phyloP scores from a whole-genome alignment of 164 flowering plant genomes.

The Tetrastigma voinierianum region DNA sequence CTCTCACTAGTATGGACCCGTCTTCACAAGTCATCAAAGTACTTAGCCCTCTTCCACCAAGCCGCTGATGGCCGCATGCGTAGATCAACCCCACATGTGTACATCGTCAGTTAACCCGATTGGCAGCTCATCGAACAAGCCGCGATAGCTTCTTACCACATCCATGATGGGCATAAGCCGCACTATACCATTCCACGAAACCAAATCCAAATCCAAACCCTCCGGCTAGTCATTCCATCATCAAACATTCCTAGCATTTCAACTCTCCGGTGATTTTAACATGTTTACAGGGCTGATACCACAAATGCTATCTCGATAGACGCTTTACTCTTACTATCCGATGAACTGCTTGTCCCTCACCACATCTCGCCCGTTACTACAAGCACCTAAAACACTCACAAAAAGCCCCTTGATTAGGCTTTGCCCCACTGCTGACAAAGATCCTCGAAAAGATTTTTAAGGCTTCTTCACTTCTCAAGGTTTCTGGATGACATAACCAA shows the following conservation, averaged over 20 bases:
- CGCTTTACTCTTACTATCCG: constrained; percentile 28
- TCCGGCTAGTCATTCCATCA: constrained; percentile 22
- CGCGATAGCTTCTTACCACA: constrained; percentile 31
- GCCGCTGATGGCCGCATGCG: constrained; percentile 38
- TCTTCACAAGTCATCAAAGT: constrained; percentile 25
- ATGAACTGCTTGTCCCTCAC: constrained; percentile 39
- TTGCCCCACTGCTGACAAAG: constrained; percentile 14
- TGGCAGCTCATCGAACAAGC: constrained; percentile 30
- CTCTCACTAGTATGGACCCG: constrained; percentile 25
- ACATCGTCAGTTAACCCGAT: constrained; percentile 23
- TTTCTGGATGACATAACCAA: constrained; percentile 26
- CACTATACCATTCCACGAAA: constrained; percentile 39
- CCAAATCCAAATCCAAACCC: too few relatives aligned
- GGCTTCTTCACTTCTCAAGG: constrained; percentile 29
- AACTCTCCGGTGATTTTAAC: constrained; percentile 45
- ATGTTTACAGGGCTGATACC: constrained; percentile 36
- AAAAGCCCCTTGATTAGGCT: constrained; percentile 33
- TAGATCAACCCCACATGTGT: constrained; percentile 35
- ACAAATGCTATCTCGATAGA: constrained; percentile 16
- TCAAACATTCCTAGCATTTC: constrained; percentile 37
- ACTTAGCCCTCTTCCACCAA: constrained; percentile 37
- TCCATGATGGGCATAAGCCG: constrained; percentile 46
- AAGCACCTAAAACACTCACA: constrained; percentile 33
- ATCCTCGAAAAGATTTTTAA: constrained; percentile 25
- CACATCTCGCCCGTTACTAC: constrained; percentile 36